Evolutionary conservation across 208 protist genomes (phyloP), one percentile per base, ranked within the genome.

Genomic region (Crithidia brevicula): DNA sequence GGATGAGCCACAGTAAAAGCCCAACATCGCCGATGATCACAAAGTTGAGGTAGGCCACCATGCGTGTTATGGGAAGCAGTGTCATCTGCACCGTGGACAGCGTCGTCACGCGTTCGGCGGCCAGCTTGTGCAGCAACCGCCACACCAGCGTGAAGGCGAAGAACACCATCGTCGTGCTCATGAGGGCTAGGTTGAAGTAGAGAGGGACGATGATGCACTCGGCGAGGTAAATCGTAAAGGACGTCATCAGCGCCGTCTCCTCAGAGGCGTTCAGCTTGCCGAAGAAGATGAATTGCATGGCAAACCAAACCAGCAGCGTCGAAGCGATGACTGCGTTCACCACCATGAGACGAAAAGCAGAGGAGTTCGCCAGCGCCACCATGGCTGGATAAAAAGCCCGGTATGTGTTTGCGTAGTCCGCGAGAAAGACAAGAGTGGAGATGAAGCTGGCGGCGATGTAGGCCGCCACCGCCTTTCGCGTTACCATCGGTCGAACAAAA

Each of bases 291-390:
- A 18, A 33, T 18, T 79, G 68, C 16, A 80, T 33, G 20, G 83
- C 13, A 34, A 79, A 43, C 80, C 82, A 92, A 16, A 87, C 20
- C 42, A 82, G 13, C 38, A 84, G 13, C 3, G 64, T 42, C 8
- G 57, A 27, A 4, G 79, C 77, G 20, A 92, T 47, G 11, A 81
- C 72, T 3, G 46, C 36, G 60, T 91, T 93, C 11, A 82, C 72
- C 11, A 74, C 51, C 15, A 89, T 34, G 50, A 92, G n/a, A 30
- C 62, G 66, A 53, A 93, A 96, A 5, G 80, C 22, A 23, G 81
- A 71, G 22, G 85, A 92, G 69, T 86, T 91, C 6, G 81, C 82
- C 47, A 96, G 61, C 20, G 81, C 81, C 9, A 93, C 77, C 27
- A 86, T 77, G 28, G 63, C 77, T 11, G 85, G 70, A 65, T 86